phyloP scores from a whole-genome alignment of 2,329 filamentous ascomycete genomes.

The Cyclaneusma minus region DNA sequence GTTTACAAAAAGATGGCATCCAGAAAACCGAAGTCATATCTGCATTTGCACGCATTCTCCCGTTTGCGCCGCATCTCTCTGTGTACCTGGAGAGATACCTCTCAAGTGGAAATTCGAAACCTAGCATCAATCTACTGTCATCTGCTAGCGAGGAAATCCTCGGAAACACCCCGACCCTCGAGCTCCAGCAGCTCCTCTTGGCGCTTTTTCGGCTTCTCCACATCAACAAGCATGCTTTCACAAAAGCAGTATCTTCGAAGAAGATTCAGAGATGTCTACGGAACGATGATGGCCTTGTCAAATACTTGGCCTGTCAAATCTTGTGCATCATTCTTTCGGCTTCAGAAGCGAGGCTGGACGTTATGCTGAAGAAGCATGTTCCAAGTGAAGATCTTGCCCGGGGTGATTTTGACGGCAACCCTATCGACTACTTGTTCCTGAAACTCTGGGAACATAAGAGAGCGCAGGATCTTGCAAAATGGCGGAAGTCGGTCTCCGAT shows the following conservation, averaged over 20 bases:
- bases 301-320: slow-evolving; percentile 69
- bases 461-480: slow-evolving; percentile 9
- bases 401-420: slow-evolving; percentile 59
- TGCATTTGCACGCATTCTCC: slow-evolving; percentile 65
- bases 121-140: no score
- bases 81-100: slow-evolving; percentile 47
- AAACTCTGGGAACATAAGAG: slow-evolving; percentile 37
- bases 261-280: slow-evolving; percentile 55
- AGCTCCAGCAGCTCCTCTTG: slow-evolving; percentile 37
- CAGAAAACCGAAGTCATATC: slow-evolving; percentile 34
- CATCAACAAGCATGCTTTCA: slow-evolving; percentile 57
- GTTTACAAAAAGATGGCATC: slow-evolving; percentile 6
- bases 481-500: slow-evolving; percentile 1
- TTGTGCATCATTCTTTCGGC: slow-evolving; percentile 67
- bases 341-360: slow-evolving; percentile 63
- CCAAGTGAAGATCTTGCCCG: slow-evolving; percentile 41
- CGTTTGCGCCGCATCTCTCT: slow-evolving; percentile 67
- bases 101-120: slow-evolving; percentile 6
- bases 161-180: slow-evolving; percentile 5
- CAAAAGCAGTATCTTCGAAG: slow-evolving; percentile 45
- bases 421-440: slow-evolving; percentile 65
- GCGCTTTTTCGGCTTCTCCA: slow-evolving; percentile 66
- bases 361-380: slow-evolving; percentile 52
- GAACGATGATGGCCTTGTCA: slow-evolving; percentile 41
- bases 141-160: no score